Evolutionary conservation across 768 basidiomycete genomes (phyloP), one percentile per base, ranked within the genome.

Genomic region (Mycena capillaripes): DNA sequence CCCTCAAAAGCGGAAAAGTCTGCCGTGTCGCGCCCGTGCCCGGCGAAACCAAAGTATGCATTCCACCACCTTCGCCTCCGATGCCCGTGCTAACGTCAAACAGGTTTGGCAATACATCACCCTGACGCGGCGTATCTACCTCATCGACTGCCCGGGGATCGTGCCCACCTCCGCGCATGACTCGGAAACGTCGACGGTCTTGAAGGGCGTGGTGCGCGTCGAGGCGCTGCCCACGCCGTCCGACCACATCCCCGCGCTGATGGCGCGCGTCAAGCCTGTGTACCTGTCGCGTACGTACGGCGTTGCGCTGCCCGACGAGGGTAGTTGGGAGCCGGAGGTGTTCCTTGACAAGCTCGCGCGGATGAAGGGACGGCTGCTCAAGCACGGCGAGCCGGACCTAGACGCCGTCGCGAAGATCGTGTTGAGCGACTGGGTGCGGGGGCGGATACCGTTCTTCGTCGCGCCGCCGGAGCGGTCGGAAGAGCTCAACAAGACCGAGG

Each of bases 61-160:
- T 56, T 56, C 55, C 32, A n/a, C 29, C 6, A n/a, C 29, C 6
- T 19, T 36, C 32, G 11, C 19, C 30, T 48, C 46, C 14, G 0
- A 10, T 3, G 19, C 19, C 3, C 1, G 17, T 30, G 25, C 55
- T 44, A 38, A 63, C 48, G 53, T 46, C 19, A 27, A 40, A 70
- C 64, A 89, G 88, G 97, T 99, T 75, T 99, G 98, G 98, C 97
- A 99, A 88, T 99, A 99, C 83, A 98, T 99, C 85, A 97, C 96
- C 32, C 86, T 99, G 48, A 99, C 97, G 70, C 91, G 93, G 73
- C 90, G 95, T 64, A 99, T 99, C 80, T 99, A 98, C 86, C 93
- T 99, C 76, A 98, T 99, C 84, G 98, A 99, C 83, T 99, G 98
- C 80, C 98, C 98, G 32, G 98, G 98, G 58, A 95, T 99, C 81